Base-by-base conservation (phyloP, 2,329 filamentous ascomycete genomes). In the Bipolaris victoriae region DNA sequence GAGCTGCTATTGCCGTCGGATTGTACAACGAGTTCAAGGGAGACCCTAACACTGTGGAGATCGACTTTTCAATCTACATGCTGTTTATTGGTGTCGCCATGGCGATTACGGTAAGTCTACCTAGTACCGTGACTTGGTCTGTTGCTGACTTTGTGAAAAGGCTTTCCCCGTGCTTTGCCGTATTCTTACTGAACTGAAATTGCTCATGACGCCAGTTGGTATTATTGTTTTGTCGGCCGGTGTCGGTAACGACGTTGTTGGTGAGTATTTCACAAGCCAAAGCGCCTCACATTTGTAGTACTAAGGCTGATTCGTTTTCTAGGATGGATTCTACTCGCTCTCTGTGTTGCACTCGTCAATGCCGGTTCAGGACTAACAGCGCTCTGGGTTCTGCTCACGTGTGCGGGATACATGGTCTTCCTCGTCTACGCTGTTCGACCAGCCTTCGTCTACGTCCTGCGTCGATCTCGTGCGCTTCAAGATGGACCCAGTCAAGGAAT, bases 261-360 rank as follows among this genome's bases (percentile, higher is more conserved):
- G 73, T 74, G 26, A 60, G 73, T 67, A 45, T 10, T 10, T 16
- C 9, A 26, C 20, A 33, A 16, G 3, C 22, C 0, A 26, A 24
- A 24, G 40, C 11, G 20, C 16, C 18, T 2, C 11, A 24, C 4
- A 18, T 36, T 18, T 13, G 36, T 7, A 36, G 10, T 5, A 5
- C n/a, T 33, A 26, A 37, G 11, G 20, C 46, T 48, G 11, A 48
- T 5, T 64, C 10, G 3, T 36, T 33, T n/a, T 39, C 9, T 20
- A 76, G 75, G 91, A 55, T 98, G 94, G 94, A 89, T 97, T 63
- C 81, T 98, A 15, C 87, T 98, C 22, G 94, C 94, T 0, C 88
- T 98, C 26, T 97, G 94, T 65, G 93, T 98, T 33, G 91, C 94
- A 0, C 83, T 98, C 24, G 93, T 97, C 69, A 98, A 98, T 71